Evolutionary conservation across 2,329 filamentous ascomycete species (phyloP).

Genomic region (Neoarthrinium moseri): DNA sequence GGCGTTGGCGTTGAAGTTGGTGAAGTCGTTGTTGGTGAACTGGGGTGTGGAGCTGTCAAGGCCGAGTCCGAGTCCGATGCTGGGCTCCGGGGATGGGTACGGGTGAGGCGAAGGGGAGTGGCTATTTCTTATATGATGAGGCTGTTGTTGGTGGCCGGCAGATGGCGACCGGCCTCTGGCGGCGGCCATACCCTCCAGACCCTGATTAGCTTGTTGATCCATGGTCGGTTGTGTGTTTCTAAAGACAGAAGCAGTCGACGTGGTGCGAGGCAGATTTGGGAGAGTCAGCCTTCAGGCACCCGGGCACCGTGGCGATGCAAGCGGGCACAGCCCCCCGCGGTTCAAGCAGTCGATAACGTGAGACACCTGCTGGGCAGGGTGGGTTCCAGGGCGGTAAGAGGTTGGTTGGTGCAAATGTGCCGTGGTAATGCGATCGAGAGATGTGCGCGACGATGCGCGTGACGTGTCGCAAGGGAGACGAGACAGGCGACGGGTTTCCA

Average conservation of each 20-base stretch:
- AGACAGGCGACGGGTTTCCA: neutral
- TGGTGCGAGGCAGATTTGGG: constrained; percentile 14
- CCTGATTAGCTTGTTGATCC: constrained; percentile 16
- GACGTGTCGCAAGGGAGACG: neutral
- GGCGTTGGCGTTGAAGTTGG: constrained; percentile 41
- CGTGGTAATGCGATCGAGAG: neutral
- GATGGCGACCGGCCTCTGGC: constrained; percentile 61
- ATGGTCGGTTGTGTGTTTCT: constrained; percentile 12
- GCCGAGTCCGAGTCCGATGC: constrained; percentile 56
- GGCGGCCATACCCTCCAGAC: too few species aligned
- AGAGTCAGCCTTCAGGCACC: constrained; percentile 15
- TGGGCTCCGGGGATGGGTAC: constrained; percentile 49
- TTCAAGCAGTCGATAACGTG: constrained; percentile 9
- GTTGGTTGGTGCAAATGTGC: neutral
- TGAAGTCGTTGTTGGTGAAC: constrained; percentile 42
- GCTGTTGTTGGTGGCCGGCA: constrained; percentile 53
- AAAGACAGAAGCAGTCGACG: constrained; percentile 11
- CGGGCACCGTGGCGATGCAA: constrained; percentile 14
- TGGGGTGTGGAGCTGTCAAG: constrained; percentile 49
- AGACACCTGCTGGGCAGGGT: constrained; percentile 3
- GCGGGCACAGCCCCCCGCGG: constrained; percentile 13
- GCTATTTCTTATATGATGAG: constrained; percentile 64
- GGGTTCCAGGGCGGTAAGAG: neutral
- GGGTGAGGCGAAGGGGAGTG: constrained; percentile 63
- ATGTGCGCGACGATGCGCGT: constrained; percentile 7